Percentiles rank a stretch among this genome's conserved stretches.
Conservation (phyloP, 192 early-diverging fungal species). For the Helicostylum pulchrum region DNA sequence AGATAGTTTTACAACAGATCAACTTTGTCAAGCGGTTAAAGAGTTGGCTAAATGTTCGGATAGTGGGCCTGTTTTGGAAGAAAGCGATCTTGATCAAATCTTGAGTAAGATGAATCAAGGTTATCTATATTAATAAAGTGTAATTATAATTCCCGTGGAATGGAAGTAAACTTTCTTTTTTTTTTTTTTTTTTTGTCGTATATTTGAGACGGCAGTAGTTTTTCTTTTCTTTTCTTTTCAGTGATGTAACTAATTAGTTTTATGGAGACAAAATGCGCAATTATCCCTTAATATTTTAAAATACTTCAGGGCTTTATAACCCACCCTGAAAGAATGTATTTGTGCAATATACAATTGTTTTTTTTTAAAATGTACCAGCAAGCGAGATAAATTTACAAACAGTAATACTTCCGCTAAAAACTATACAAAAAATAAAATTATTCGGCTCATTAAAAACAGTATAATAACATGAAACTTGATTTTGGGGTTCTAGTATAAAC, state of each 20-base stretch:
- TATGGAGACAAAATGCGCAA: background rate
- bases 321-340: no score
- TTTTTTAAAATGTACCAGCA: no score
- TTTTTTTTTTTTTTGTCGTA: no score
- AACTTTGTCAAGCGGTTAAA: constrained; percentile 20
- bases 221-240: background rate
- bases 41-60: constrained; percentile 15
- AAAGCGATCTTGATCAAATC: constrained; percentile 18
- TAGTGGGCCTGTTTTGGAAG: constrained; percentile 16
- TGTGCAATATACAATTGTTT: no score
- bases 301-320: no score
- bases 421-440: no score
- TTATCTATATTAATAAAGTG: background rate
- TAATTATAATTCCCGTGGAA: background rate
- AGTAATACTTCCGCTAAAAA: no score
- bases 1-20: background rate
- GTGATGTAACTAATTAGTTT: background rate
- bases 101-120: constrained; percentile 20
- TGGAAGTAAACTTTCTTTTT: background rate
- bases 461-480: background rate
- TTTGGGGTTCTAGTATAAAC: background rate
- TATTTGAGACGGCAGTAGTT: background rate
- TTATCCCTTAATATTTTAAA: background rate
- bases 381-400: no score
- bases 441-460: background rate